Evolutionary conservation across 192 early-diverging fungal genomes (phyloP).

Genomic region (Hyaloraphidium curvatum): DNA sequence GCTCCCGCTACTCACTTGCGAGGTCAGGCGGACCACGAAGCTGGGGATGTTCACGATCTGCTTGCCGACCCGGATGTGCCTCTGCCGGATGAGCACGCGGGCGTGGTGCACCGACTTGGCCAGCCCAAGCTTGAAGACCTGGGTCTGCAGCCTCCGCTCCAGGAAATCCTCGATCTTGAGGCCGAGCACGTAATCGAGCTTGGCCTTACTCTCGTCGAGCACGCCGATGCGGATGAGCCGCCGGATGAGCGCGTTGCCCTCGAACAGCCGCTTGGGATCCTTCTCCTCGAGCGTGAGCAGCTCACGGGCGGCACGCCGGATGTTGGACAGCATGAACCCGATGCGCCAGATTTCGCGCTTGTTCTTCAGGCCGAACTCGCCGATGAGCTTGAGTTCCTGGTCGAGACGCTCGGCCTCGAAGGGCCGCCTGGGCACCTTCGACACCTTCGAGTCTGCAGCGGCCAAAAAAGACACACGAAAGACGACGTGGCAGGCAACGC

Average conservation of each 20-base stretch:
- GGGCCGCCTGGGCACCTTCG: slow-evolving; percentile 85
- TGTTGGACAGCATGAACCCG: slow-evolving; percentile 90
- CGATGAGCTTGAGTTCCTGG: slow-evolving; percentile 67
- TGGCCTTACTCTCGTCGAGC: slow-evolving; percentile 91
- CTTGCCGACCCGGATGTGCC: slow-evolving; percentile 64
- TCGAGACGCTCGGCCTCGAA: slow-evolving; percentile 95
- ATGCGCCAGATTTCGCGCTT: slow-evolving; percentile 99
- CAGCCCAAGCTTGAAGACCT: slow-evolving; percentile 94
- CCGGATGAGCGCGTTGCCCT: slow-evolving; percentile 98
- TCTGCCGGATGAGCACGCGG: slow-evolving; percentile 93
- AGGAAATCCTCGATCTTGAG: slow-evolving; percentile 98
- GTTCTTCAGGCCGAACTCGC: slow-evolving; percentile 94
- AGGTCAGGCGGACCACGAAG: slow-evolving; percentile 80
- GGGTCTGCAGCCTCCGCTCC: slow-evolving; percentile 90
- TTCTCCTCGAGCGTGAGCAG: slow-evolving; percentile 89
- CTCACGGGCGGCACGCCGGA: slow-evolving; percentile 99
- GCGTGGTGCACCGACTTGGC: slow-evolving; percentile 99
- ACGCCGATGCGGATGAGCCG: slow-evolving; percentile 96
- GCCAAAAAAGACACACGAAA: no score
- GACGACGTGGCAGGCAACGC: no score
- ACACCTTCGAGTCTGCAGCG: slow-evolving; percentile 36
- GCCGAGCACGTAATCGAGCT: slow-evolving; percentile 96
- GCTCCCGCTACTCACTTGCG: not conserved
- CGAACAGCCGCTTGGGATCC: slow-evolving; percentile 94
- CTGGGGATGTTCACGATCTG: slow-evolving; percentile 67